phyloP scores from a whole-genome alignment of 345 rosid species.

The Brassica incana region DNA sequence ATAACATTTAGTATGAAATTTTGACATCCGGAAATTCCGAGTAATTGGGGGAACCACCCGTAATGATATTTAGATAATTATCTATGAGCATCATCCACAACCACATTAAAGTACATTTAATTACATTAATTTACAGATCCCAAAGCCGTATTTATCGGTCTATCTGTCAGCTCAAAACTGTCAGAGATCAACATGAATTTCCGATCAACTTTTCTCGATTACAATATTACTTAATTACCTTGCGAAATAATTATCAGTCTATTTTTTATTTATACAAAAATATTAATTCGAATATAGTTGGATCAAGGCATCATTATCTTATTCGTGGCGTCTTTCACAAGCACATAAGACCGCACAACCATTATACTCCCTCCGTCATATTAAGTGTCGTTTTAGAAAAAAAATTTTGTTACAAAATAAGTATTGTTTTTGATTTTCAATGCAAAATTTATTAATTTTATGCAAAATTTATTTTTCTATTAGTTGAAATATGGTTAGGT shows the following conservation, averaged over 20 bases:
- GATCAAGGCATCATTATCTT: slow-evolving; percentile 39
- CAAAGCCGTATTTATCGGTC: slow-evolving; percentile 39
- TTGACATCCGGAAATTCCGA: slow-evolving; percentile 11
- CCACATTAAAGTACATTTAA: slow-evolving; percentile 27
- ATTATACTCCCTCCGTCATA: slow-evolving; percentile 20
- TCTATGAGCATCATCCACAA: slow-evolving; percentile 26
- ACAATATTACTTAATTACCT: slow-evolving; percentile 24
- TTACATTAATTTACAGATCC: slow-evolving; percentile 38
- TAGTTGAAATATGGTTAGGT: no score
- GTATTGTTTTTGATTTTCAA: no score
- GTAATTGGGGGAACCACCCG: slow-evolving; percentile 14
- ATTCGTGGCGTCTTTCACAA: slow-evolving; percentile 18
- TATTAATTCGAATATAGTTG: slow-evolving; percentile 17
- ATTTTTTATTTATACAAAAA: neutral
- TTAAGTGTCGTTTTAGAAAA: no score
- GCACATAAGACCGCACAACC: slow-evolving; percentile 18
- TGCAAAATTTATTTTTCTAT: no score
- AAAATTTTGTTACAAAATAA: no score
- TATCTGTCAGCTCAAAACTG: slow-evolving; percentile 31
- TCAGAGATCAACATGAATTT: slow-evolving; percentile 44
- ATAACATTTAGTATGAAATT: neutral
- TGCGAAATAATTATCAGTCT: slow-evolving; percentile 28
- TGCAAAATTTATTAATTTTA: no score
- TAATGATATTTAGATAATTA: slow-evolving; percentile 24
- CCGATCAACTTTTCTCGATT: slow-evolving; percentile 32